phyloP scores from a whole-genome alignment of 2,329 filamentous ascomycete species.

The Cercospora sp. region DNA sequence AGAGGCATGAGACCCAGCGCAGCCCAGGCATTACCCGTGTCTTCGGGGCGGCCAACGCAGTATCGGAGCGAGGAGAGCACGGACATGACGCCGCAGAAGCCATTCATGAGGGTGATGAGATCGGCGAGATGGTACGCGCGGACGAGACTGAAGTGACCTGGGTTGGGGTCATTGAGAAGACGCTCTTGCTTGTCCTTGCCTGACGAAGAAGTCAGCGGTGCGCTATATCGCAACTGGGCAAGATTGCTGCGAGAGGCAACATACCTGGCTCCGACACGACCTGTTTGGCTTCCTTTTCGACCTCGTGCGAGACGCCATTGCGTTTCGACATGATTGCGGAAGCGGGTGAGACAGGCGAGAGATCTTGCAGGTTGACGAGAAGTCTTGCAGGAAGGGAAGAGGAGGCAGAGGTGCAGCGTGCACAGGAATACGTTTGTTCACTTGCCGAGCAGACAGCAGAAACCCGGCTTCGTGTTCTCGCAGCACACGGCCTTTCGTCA shows the following conservation, averaged over 20 bases:
- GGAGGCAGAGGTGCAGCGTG: not conserved
- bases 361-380: not conserved
- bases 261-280: constrained; percentile 47
- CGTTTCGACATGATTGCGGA: constrained; percentile 62
- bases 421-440: constrained; percentile 4
- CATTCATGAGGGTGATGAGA: constrained; percentile 79
- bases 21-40: constrained; percentile 71
- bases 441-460: constrained; percentile 1
- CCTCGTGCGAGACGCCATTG: constrained; percentile 55
- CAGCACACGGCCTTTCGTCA: constrained; percentile 2
- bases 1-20: constrained; percentile 88
- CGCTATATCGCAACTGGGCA: not conserved
- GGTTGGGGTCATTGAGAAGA: constrained; percentile 64
- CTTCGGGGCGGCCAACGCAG: constrained; percentile 65
- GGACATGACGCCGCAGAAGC: constrained; percentile 90
- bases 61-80: constrained; percentile 94
- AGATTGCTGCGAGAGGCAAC: constrained; percentile 20
- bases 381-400: constrained; percentile 1
- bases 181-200: constrained; percentile 74
- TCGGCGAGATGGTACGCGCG: constrained; percentile 73
- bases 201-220: constrained; percentile 35
- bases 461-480: constrained; percentile 1
- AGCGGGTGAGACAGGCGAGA: not conserved
- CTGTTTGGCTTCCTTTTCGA: constrained; percentile 46
- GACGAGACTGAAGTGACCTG: constrained; percentile 67